Evolutionary conservation across 257 asterid genomes (phyloP).

Genomic region (Cruciata laevipes): DNA sequence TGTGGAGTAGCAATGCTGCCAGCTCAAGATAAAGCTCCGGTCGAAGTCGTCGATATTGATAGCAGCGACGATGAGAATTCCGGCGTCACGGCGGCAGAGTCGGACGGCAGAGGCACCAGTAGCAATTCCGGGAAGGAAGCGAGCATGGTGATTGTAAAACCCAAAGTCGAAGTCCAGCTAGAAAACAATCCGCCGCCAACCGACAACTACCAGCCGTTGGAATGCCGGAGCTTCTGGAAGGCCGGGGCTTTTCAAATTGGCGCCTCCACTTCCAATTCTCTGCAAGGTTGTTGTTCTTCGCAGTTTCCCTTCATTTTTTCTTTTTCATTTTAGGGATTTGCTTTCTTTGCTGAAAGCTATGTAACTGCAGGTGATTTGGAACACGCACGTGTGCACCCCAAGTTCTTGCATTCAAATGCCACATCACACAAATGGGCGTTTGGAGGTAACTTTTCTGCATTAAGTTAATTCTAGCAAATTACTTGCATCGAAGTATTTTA

Average conservation of each 20-base stretch:
- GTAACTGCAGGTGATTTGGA: conserved; percentile 60
- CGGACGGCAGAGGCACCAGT: background rate
- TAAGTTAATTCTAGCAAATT: conserved; percentile 1
- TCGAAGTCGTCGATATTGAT: conserved; percentile 53
- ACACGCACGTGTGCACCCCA: conserved; percentile 94
- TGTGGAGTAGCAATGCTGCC: conserved; percentile 25
- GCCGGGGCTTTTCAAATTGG: conserved; percentile 71
- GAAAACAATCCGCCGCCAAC: conserved; percentile 17
- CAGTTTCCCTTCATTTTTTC: background rate
- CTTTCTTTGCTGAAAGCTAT: conserved; percentile 7
- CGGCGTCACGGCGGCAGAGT: conserved; percentile 9
- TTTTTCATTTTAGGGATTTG: background rate
- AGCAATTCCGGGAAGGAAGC: conserved; percentile 14
- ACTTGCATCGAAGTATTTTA: background rate
- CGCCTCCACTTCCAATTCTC: conserved; percentile 24
- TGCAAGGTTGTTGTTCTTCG: conserved; percentile 27
- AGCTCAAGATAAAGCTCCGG: conserved; percentile 24
- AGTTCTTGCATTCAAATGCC: conserved; percentile 90
- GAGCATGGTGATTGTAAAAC: conserved; percentile 21
- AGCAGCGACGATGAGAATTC: conserved; percentile 70
- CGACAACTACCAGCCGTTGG: conserved; percentile 31
- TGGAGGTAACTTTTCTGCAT: conserved; percentile 49
- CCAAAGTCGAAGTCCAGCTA: conserved; percentile 22
- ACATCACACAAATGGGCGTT: conserved; percentile 97
- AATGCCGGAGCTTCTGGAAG: conserved; percentile 85